phyloP scores from a whole-genome alignment of 2,329 filamentous ascomycete genomes.

The Epichloe aotearoae region DNA sequence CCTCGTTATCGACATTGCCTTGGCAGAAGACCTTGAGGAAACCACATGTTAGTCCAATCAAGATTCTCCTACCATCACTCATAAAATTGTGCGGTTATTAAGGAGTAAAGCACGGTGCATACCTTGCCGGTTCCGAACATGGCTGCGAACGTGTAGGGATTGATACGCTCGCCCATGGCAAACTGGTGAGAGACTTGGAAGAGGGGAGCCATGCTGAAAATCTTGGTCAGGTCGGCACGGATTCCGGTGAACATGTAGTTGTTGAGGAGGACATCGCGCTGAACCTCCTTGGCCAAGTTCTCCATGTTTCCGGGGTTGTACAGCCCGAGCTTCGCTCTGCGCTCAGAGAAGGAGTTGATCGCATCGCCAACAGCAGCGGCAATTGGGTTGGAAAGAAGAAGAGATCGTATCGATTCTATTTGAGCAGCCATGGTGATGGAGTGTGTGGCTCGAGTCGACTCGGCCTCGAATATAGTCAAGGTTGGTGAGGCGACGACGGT shows the following conservation, averaged over 20 bases:
- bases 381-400: conserved; percentile 64
- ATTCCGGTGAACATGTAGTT: conserved; percentile 96
- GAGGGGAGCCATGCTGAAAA: conserved; percentile 82
- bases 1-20: conserved; percentile 89
- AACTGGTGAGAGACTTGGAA: conserved; percentile 98
- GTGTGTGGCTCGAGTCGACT: conserved; percentile 11
- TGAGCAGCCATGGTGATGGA: conserved; percentile 36
- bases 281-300: conserved; percentile 77
- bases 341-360: conserved; percentile 69
- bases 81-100: not conserved
- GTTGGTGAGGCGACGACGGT: not conserved
- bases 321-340: conserved; percentile 77
- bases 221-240: conserved; percentile 91
- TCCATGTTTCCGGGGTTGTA: conserved; percentile 89
- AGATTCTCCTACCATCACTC: no score
- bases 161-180: conserved; percentile 82
- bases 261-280: conserved; percentile 90
- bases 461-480: conserved; percentile 10
- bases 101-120: conserved; percentile 9
- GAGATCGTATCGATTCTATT: conserved; percentile 41
- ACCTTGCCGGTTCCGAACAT: conserved; percentile 92
- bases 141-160: conserved; percentile 88
- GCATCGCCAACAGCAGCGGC: conserved; percentile 58
- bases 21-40: conserved; percentile 74
- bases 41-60: not conserved